Conservation (phyloP, 2,329 filamentous ascomycete genomes). For the Clarireedia monteithiana region DNA sequence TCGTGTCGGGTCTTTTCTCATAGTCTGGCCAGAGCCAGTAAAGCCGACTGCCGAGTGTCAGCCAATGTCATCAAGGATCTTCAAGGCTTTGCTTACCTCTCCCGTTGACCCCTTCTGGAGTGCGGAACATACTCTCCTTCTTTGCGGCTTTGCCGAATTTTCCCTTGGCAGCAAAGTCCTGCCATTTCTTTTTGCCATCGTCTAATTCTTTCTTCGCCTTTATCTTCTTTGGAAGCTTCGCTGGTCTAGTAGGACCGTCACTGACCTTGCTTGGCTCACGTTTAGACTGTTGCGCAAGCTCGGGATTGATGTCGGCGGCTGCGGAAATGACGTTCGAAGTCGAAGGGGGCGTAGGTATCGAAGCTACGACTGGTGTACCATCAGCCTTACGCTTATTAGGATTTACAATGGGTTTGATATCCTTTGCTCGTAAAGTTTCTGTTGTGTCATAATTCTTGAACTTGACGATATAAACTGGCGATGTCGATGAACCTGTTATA, state of each 20-base stretch:
- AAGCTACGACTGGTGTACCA: constrained; percentile 48
- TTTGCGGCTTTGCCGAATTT: constrained; percentile 61
- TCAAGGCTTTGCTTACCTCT: constrained; percentile 54
- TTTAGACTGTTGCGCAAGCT: constrained; percentile 54
- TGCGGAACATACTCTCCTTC: constrained; percentile 97
- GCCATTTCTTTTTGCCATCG: constrained; percentile 87
- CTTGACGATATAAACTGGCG: constrained; percentile 88
- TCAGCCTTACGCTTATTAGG: constrained; percentile 81
- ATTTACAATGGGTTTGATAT: constrained; percentile 72
- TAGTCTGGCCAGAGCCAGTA: constrained; percentile 87
- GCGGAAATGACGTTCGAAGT: constrained; percentile 32
- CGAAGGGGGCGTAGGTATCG: constrained; percentile 35
- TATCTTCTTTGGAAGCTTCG: constrained; percentile 76
- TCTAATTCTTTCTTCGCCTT: constrained; percentile 89
- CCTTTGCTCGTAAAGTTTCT: constrained; percentile 72
- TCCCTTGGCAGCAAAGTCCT: constrained; percentile 77
- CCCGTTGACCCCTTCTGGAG: constrained; percentile 75
- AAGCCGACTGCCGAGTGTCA: constrained; percentile 67
- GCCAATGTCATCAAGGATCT: constrained; percentile 10
- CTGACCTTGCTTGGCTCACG: constrained; percentile 56
- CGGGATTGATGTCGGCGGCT: constrained; percentile 51
- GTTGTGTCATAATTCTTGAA: constrained; percentile 87
- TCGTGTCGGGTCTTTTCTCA: constrained; percentile 84
- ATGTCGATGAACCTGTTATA: constrained; percentile 84
- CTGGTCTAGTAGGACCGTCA: constrained; percentile 49